phyloP scores from a whole-genome alignment of 495 filamentous ascomycete genomes.

The Podospora pseudoanserina region DNA sequence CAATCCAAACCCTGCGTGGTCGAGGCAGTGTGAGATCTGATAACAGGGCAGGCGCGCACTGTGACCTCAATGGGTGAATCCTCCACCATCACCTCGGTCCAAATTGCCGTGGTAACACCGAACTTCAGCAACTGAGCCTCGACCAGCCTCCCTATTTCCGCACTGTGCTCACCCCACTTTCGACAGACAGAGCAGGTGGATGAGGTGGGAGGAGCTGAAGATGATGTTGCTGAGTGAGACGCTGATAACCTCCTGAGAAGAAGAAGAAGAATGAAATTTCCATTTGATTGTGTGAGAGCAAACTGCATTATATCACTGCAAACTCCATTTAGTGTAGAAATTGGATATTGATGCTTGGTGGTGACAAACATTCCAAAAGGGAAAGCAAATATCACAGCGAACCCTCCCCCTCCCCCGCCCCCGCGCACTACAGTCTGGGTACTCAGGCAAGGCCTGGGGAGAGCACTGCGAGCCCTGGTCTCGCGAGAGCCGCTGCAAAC shows the following conservation, averaged over 20 bases:
- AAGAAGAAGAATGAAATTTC: neutral
- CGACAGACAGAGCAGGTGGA: neutral
- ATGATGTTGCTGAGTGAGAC: conserved; percentile 3
- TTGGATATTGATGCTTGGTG: neutral
- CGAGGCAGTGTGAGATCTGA: neutral
- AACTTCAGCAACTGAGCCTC: neutral
- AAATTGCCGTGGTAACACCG: conserved; percentile 2
- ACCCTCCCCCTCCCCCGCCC: neutral
- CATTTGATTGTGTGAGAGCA: neutral
- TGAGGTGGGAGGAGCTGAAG: neutral
- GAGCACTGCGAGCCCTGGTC: neutral
- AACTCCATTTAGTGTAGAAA: neutral
- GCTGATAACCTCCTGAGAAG: neutral
- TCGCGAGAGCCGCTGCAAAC: neutral
- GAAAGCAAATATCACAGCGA: neutral
- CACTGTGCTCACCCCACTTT: conserved; percentile 3
- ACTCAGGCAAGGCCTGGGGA: neutral
- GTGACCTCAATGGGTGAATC: neutral
- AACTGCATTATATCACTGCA: neutral
- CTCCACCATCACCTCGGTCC: conserved; percentile 2
- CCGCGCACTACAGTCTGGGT: neutral
- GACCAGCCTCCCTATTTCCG: neutral
- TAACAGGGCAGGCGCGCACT: neutral
- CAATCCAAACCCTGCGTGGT: conserved; percentile 3
- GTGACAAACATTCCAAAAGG: neutral